Base-by-base conservation (phyloP, 805 yeast species). In the Suhomyces sp. region DNA sequence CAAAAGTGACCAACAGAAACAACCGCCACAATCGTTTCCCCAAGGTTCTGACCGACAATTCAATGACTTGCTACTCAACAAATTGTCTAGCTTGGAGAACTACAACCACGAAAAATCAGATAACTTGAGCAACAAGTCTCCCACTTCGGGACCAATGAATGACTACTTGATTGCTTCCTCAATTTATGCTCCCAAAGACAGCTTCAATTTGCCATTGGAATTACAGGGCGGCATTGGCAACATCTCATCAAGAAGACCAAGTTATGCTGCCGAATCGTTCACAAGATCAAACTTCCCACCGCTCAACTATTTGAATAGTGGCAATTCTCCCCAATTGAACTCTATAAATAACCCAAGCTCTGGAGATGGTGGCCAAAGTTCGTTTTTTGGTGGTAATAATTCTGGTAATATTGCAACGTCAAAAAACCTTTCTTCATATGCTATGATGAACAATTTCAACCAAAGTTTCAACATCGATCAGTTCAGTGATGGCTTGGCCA, bases 221-320 rank as follows among this genome's bases (percentile, higher is more conserved):
- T 71, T 84, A 38, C 87, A 84, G 65, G 88, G 88, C 44, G 88
- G 88, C 0, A 70, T 84, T 2, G 82, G 82, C 27, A 82, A 74
- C 52, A 83, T 85, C 44, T 78, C 81, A 23, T 81, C 87, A 9
- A 77, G 94, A 68, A 79, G 94, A 68, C 90, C 92, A 12, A 81
- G 87, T 50, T 87, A 84, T 63, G 84, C 90, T 10, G 88, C 91
- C 2, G 93, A 86, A 62, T 71, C 80, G 2, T 74, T 82, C 54
- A 80, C 84, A 24, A 69, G 81, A 48, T 62, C 65, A 54, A 61
- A 49, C 45, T 52, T 55, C 41, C 56, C 54, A 7, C 53, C 55
- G 24, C 31, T 51, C 13, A 53, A 51, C 49, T 48, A 47, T 12
- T 41, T 52, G 47, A 47, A 45, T 22, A 50, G 35, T 26, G 45